Base-by-base conservation (phyloP, 768 basidiomycete genomes). In the Galerina marginata region DNA sequence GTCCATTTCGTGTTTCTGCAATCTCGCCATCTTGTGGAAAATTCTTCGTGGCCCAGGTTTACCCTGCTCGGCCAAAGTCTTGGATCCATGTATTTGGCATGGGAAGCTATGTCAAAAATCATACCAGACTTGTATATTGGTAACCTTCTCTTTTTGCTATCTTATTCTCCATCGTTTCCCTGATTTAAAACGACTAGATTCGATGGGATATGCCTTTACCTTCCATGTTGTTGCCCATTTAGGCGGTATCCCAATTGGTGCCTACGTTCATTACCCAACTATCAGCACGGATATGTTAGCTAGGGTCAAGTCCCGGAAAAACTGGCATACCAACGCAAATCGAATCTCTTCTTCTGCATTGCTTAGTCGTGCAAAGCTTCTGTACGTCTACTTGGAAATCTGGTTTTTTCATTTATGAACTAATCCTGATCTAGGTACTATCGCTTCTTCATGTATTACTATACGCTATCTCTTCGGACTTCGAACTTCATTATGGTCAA, bases 191-290 rank as follows among this genome's bases (percentile, higher is more conserved):
- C 45, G 39, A 37, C 2, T 65, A 97, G 96, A 99, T 71, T 94
- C 95, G 0, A 99, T 99, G 96, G 97, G 97, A 29, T 97, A 95
- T 67, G 95, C 95, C 0, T 98, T 98, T 70, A 93, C 94, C 2
- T 95, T 93, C 72, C 93, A 90, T 15, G 77, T 91, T 33, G 88
- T 95, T 7, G 75, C 84, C 0, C 74, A 86, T 53, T 68, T 96
- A 2, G 82, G 85, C 14, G 71, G 79, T 14, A 81, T 93, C 42
- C 88, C 92, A 2, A 82, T 96, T 23, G 95, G 91, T 9, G 91
- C 95, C 29, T 99, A 99, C 67, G 86, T 95, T 9, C 97, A 99
- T 73, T 99, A 97, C 70, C 97, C 97, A 1, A 97, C 93, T 6
- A 96, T 99, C 70, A 95, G 93, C 69, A 91, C 90, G 7, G 89